These are phyloP conservation scores for Beverwykella pulmonaria DNA, from an alignment of 495 filamentous ascomycete species.

Conservation along the genomic window DNA sequence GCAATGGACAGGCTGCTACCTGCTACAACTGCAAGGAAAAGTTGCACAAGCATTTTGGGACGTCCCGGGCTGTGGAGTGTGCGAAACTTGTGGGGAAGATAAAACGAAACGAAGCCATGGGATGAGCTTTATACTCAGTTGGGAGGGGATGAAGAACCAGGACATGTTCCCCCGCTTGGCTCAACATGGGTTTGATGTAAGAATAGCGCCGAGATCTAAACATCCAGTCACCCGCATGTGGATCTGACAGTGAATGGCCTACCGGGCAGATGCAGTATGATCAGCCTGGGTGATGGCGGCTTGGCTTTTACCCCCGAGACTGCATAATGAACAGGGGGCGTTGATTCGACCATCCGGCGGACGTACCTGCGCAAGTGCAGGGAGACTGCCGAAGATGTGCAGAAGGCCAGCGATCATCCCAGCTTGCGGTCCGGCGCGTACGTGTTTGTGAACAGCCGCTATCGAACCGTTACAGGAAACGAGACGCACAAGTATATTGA, in stretches of 20 bases:
- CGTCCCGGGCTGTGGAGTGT: background rate
- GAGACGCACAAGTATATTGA: background rate
- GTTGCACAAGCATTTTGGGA: background rate
- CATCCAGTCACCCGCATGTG: slow-evolving; percentile 1
- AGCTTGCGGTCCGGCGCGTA: background rate
- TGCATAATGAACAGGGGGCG: slow-evolving; percentile 8
- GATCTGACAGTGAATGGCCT: background rate
- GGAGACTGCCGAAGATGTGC: slow-evolving; percentile 6
- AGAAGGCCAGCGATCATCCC: slow-evolving; percentile 1
- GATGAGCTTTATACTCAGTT: background rate
- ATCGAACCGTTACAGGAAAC: background rate
- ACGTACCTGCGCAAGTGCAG: slow-evolving; percentile 25
- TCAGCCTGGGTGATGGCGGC: background rate
- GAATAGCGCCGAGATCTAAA: background rate
- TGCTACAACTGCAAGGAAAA: slow-evolving; percentile 4
- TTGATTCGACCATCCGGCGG: slow-evolving; percentile 8
- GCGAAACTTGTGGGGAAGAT: background rate
- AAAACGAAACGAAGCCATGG: background rate
- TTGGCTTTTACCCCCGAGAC: slow-evolving; percentile 13
- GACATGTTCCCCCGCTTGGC: background rate
- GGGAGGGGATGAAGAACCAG: background rate
- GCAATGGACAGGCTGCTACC: background rate
- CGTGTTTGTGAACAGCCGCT: background rate
- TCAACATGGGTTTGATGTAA: background rate
- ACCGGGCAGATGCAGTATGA: background rate